phyloP scores from a whole-genome alignment of 306 rosid species.

The Cucurbita argyrosperma region DNA sequence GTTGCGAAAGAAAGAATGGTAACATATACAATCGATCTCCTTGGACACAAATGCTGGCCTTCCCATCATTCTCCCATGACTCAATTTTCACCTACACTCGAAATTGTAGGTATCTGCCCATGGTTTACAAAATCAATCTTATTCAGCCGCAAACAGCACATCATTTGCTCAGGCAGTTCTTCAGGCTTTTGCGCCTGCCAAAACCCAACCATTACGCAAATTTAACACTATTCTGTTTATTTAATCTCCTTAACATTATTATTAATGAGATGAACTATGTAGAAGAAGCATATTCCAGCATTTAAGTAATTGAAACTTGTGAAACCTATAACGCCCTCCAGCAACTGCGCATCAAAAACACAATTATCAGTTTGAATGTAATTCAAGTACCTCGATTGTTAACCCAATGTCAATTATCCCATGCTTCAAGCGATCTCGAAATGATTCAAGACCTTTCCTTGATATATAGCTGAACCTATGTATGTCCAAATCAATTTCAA shows the following conservation, averaged over 20 bases:
- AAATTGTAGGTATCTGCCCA: conserved; percentile 75
- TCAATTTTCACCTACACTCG: conserved; percentile 25
- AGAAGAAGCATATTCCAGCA: background rate
- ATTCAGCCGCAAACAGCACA: conserved; percentile 70
- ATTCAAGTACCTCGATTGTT: conserved; percentile 61
- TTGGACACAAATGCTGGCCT: background rate
- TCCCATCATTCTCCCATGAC: background rate
- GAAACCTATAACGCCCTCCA: background rate
- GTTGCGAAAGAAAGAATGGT: too few species aligned
- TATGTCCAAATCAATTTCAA: conserved; percentile 88
- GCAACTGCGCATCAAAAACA: background rate
- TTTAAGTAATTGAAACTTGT: background rate
- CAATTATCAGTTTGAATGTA: background rate
- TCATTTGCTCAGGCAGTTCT: conserved; percentile 76
- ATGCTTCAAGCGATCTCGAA: conserved; percentile 49
- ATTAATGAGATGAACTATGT: background rate
- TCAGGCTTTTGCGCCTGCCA: conserved; percentile 78
- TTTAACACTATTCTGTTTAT: too few species aligned
- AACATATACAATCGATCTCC: too few species aligned
- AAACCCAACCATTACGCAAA: background rate
- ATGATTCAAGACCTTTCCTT: conserved; percentile 81
- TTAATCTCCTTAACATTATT: background rate
- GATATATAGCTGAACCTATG: conserved; percentile 90
- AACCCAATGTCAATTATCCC: conserved; percentile 72
- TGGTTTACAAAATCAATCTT: conserved; percentile 64